These are phyloP conservation scores for Alnus glutinosa DNA, from an alignment of 306 rosid genomes.

Conservation along the genomic window DNA sequence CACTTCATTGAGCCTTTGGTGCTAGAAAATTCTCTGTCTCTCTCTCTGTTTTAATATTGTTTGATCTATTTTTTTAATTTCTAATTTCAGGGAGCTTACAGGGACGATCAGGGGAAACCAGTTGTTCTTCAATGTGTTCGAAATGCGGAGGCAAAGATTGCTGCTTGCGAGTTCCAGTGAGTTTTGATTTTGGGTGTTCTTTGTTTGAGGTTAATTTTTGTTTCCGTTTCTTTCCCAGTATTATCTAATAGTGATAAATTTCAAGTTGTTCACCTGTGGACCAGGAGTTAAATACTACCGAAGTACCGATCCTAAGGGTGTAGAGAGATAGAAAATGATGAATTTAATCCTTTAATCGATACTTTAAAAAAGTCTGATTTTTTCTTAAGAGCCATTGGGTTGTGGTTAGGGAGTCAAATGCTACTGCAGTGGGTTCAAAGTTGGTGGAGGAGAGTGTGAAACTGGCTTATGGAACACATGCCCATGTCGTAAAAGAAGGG, in stretches of 20 bases:
- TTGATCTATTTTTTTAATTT: not conserved
- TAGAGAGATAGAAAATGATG: too few species aligned
- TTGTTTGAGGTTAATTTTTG: not conserved
- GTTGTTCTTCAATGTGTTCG: constrained; percentile 45
- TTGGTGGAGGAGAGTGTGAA: constrained; percentile 42
- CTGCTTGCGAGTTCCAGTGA: constrained; percentile 36
- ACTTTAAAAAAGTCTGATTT: not conserved
- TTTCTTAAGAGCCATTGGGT: constrained; percentile 5
- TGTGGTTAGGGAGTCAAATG: constrained; percentile 33
- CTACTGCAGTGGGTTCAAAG: constrained; percentile 24
- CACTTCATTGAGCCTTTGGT: not conserved
- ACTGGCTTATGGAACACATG: constrained; percentile 39
- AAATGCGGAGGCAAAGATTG: constrained; percentile 41
- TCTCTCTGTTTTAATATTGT: not conserved
- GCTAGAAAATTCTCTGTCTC: not conserved
- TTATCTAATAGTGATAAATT: too few species aligned
- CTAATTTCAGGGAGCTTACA: constrained; percentile 39
- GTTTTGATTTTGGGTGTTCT: constrained; percentile 10
- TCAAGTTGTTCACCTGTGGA: not conserved
- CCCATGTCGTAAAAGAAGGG: constrained; percentile 22
- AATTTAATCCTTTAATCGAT: not conserved
- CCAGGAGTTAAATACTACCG: too few species aligned
- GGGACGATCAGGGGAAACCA: constrained; percentile 40
- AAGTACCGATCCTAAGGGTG: too few species aligned
- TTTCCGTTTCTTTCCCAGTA: constrained; percentile 1